A percentile compares a stretch with the other conserved stretches of the same genome.
Evolutionary conservation across 208 protist species (phyloP).

Genomic region (Leishmania martiniquensis): DNA sequence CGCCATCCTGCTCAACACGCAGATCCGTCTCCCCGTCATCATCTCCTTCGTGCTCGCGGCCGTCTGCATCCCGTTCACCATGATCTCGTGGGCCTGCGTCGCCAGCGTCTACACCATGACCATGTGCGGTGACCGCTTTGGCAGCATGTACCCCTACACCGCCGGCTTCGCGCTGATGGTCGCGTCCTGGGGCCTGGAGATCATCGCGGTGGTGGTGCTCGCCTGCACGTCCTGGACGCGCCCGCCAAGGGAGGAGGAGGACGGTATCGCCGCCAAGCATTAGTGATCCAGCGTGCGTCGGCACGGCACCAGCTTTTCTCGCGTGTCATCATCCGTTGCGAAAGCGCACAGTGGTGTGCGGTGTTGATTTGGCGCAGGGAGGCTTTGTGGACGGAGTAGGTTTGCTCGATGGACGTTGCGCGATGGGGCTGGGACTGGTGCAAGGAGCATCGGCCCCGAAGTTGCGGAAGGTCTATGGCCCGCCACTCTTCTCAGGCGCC

Average conservation of each 20-base stretch:
- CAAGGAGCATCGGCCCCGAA: background rate
- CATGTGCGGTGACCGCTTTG: slow-evolving; percentile 35
- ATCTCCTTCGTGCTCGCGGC: slow-evolving; percentile 36
- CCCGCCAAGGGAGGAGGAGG: slow-evolving; percentile 27
- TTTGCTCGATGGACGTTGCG: background rate
- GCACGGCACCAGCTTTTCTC: background rate
- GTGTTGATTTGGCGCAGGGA: background rate
- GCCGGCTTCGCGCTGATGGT: slow-evolving; percentile 55
- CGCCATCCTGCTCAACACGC: slow-evolving; percentile 34
- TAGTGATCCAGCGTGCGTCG: background rate
- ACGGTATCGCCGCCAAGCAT: slow-evolving; percentile 12
- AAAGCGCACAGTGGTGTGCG: background rate
- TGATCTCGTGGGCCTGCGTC: slow-evolving; percentile 54
- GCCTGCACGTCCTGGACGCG: slow-evolving; percentile 27
- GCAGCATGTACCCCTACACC: slow-evolving; percentile 30
- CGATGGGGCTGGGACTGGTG: background rate
- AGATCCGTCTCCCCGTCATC: slow-evolving; percentile 13
- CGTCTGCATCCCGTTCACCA: slow-evolving; percentile 37
- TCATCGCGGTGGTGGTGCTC: slow-evolving; percentile 32
- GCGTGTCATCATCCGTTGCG: background rate
- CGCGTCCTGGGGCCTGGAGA: slow-evolving; percentile 39
- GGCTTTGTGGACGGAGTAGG: background rate
- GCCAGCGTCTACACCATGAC: slow-evolving; percentile 38
- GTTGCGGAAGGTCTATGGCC: background rate
- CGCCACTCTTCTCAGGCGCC: background rate